A percentile compares a stretch with the other conserved stretches of the same genome.
Evolutionary conservation across 768 basidiomycete species (phyloP).

Genomic region (Mycena chlorophos): DNA sequence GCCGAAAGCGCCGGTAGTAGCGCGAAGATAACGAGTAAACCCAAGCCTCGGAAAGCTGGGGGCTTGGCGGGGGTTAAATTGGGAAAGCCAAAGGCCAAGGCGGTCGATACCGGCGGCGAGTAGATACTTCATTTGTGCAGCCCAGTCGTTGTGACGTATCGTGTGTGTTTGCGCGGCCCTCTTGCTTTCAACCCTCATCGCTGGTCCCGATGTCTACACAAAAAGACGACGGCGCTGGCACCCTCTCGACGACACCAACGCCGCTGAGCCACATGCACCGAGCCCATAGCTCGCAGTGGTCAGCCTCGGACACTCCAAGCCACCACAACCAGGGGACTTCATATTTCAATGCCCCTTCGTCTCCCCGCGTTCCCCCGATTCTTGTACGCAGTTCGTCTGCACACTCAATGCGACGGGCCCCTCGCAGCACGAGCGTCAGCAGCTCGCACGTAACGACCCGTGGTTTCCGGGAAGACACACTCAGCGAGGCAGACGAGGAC

Average conservation of each 20-base stretch:
- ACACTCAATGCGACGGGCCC: conserved; percentile 48
- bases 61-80: conserved; percentile 46
- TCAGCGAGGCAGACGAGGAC: conserved; percentile 59
- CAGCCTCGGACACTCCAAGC: conserved; percentile 54
- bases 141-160: background rate
- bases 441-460: conserved; percentile 54
- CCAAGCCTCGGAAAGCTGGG: conserved; percentile 12
- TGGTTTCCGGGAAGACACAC: conserved; percentile 45
- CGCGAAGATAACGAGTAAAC: background rate
- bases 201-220: conserved; percentile 26
- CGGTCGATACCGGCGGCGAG: background rate
- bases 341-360: conserved; percentile 49
- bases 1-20: conserved; percentile 1
- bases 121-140: background rate
- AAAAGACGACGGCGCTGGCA: conserved; percentile 36
- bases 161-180: background rate
- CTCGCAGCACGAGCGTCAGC: conserved; percentile 63
- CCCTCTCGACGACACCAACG: conserved; percentile 46
- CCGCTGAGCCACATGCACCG: conserved; percentile 42
- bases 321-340: conserved; percentile 73
- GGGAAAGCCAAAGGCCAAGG: conserved; percentile 35
- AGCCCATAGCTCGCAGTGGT: conserved; percentile 62
- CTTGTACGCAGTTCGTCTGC: conserved; percentile 52
- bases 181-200: background rate
- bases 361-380: conserved; percentile 51